Evolutionary conservation across 2,329 filamentous ascomycete genomes (phyloP).

Genomic region (Verticillium isaacii): DNA sequence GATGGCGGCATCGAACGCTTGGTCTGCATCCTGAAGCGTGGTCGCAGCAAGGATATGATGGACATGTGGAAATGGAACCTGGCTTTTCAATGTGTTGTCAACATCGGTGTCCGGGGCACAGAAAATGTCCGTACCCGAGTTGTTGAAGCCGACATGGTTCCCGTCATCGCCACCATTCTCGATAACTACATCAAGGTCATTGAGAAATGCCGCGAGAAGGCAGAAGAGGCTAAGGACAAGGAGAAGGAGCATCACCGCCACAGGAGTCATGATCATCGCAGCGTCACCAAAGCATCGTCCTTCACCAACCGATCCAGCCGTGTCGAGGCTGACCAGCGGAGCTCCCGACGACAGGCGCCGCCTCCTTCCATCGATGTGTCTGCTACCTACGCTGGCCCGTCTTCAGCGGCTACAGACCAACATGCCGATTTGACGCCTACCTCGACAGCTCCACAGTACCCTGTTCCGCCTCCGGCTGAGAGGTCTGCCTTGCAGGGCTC

Average conservation of each 20-base stretch:
- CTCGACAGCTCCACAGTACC: conserved; percentile 67
- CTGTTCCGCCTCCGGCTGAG: conserved; percentile 37
- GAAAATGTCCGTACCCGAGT: conserved; percentile 91
- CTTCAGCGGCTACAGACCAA: conserved; percentile 35
- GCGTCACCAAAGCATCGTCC: conserved; percentile 43
- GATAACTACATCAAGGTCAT: conserved; percentile 98
- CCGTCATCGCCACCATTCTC: conserved; percentile 95
- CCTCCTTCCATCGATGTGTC: conserved; percentile 64
- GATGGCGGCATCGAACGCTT: conserved; percentile 96
- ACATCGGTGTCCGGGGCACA: conserved; percentile 94
- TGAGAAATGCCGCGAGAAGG: conserved; percentile 83
- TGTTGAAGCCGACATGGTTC: conserved; percentile 98
- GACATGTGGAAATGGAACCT: conserved; percentile 99
- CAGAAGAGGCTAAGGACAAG: conserved; percentile 76
- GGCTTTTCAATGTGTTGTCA: conserved; percentile 97
- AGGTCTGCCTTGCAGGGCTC: conserved; percentile 40
- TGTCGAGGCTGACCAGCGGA: conserved; percentile 54
- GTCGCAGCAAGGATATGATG: conserved; percentile 97
- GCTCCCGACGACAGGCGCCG: conserved; percentile 71
- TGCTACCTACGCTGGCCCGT: conserved; percentile 32
- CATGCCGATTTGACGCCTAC: conserved; percentile 36
- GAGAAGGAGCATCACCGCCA: conserved; percentile 49
- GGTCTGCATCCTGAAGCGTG: conserved; percentile 97
- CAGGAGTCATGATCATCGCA: conserved; percentile 43
- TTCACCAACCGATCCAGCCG: conserved; percentile 50